Evolutionary conservation across 140 eudicot genomes (phyloP), one percentile per base, ranked within the genome.

Genomic region (Oenanthe javanica): DNA sequence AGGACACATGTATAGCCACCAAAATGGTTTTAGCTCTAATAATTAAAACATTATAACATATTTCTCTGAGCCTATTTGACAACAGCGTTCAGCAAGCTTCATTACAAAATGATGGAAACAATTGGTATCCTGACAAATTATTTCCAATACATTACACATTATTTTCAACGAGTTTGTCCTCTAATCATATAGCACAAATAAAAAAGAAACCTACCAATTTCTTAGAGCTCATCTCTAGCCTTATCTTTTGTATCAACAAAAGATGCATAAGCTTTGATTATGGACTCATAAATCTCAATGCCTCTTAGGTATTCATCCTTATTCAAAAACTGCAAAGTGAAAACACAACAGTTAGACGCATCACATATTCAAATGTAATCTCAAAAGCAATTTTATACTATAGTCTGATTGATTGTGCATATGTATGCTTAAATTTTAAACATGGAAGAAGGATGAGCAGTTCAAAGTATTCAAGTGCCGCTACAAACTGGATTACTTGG

Each of bases 291-390:
- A 27, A 92, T 85, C 49, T 88, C 90, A 25, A 94, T 91, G 55
- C 98, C 98, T 87, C 90, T 91, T 82, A 94, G 78, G 88, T 92
- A 94, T 70, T 92, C 97, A 73, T 90, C 93, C 89, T 86, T 85
- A 90, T 87, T 94, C 87, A 94, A 48, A 77, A 87, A 92, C 98
- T 94, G 92, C 92, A 81, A 79, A 82, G 23, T 25, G 18, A 71
- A 27, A 51, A 46, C 21, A 80, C 69, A 63, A 71, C 55, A 75
- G 59, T 77, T 81, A 75, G 57, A 80, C 71, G 16, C 67, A 63
- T 54, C 77, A 83, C 48, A 43, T 31, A 31, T 31, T 31, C 31
- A 31, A 31, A 31, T 40, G 54, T 21, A 45, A 42, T 72, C 77
- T 43, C 15, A 45, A 72, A 18, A 38, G n/a, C 31, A 42, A 42